Evolutionary conservation across 2,329 filamentous ascomycete species (phyloP), one percentile per base, ranked within the genome.

Genomic region (Epichloe coenophiala): DNA sequence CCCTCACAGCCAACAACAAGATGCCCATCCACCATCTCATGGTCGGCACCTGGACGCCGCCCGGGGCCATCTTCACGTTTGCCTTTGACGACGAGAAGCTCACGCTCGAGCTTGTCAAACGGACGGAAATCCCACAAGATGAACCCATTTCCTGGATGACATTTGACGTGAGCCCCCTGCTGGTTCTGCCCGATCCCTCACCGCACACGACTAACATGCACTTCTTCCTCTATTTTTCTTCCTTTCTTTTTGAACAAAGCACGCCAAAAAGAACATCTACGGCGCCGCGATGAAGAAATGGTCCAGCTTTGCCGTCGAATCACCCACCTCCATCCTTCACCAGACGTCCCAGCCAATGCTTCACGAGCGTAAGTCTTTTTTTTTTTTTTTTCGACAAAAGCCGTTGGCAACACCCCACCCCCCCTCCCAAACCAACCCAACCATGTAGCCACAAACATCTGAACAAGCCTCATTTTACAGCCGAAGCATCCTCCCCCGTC

Each of bases 91-190:
- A 91, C 58, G 85, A 90, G 67, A 80, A 79, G 39, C 71, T 89
- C 56, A 83, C 82, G 6, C 69, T 94, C 54, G 77, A 83, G 57
- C 68, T 93, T 61, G 71, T 94, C 62, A 89, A 91, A 71, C 81
- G 84, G 59, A 93, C 87, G 1, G 80, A 82, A 52, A 93, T 94
- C 51, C 84, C 87, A 4, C 69, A 85, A 48, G 85, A 91, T 56
- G 87, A 95, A 68, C 86, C 88, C 7, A 93, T 95, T 57, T 94
- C 88, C 53, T 95, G 88, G 88, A 91, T 95, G 85, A 84, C 87
- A 15, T 91, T 94, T 61, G 84, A 88, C 65, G 86, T 88, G 13
- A 19, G 39, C 5, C 11, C 11, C 21, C 37, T n/a, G n/a, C 31
- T 31, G 31, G 31, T 31, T 9, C 31, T 4, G 31, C 31, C 31